Conservation (phyloP, 2,329 filamentous ascomycete species). For the Elsinoe ampelina region DNA sequence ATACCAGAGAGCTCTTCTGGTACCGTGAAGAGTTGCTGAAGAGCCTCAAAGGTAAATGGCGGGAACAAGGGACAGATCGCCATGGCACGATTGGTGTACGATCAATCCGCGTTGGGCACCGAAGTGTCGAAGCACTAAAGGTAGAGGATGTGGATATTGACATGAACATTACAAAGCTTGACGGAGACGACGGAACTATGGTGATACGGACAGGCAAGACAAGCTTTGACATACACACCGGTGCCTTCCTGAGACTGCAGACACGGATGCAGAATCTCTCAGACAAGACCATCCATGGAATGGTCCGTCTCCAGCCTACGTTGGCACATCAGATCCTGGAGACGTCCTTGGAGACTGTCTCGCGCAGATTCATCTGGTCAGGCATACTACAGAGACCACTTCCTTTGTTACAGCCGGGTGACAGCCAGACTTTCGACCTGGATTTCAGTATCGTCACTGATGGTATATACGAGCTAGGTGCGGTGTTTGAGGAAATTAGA, state of each 20-base stretch:
- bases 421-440: constrained; percentile 52
- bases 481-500: constrained; percentile 69
- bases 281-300: constrained; percentile 54
- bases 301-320: constrained; percentile 68
- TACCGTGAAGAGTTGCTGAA: constrained; percentile 75
- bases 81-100: constrained; percentile 67
- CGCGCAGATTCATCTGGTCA: constrained; percentile 74
- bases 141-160: constrained; percentile 52
- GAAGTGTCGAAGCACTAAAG: constrained; percentile 77
- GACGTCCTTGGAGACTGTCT: constrained; percentile 67
- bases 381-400: constrained; percentile 71
- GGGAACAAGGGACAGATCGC: constrained; percentile 47
- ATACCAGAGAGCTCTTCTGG: constrained; percentile 79
- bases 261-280: constrained; percentile 70
- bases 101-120: constrained; percentile 59
- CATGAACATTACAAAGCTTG: constrained; percentile 16
- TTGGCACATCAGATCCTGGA: constrained; percentile 59
- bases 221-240: constrained; percentile 41
- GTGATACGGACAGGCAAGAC: constrained; percentile 35
- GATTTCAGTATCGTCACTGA: constrained; percentile 67
- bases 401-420: constrained; percentile 50
- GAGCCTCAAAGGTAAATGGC: constrained; percentile 63
- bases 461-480: constrained; percentile 74
- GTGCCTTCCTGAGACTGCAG: constrained; percentile 60
- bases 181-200: constrained; percentile 14